phyloP scores from a whole-genome alignment of 768 basidiomycete species.

The Calocera viscosa region DNA sequence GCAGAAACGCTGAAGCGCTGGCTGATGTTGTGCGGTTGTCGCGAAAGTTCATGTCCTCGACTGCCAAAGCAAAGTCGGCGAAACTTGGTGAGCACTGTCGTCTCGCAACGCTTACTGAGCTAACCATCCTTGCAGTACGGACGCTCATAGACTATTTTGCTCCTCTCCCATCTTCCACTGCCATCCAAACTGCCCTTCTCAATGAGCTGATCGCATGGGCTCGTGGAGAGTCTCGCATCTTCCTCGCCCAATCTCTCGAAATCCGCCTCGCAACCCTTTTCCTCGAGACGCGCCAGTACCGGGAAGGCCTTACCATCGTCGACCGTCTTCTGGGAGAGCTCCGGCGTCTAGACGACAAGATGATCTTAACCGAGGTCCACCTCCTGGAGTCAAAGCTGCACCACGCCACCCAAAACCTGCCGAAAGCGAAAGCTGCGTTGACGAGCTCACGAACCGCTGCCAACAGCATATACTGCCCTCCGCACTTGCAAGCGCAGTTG shows the following conservation, averaged over 20 bases:
- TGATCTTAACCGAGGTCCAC: constrained; percentile 93
- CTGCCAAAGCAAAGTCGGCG: constrained; percentile 93
- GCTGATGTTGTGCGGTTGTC: constrained; percentile 78
- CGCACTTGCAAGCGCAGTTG: constrained; percentile 42
- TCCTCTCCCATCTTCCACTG: constrained; percentile 58
- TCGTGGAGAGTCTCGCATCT: constrained; percentile 80
- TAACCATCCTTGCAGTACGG: constrained; percentile 45
- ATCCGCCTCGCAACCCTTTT: constrained; percentile 65
- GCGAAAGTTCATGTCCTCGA: constrained; percentile 77
- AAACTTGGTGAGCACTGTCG: constrained; percentile 60
- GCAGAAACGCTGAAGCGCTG: constrained; percentile 70
- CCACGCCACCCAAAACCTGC: constrained; percentile 74
- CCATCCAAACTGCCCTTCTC: constrained; percentile 72
- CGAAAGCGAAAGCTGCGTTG: constrained; percentile 86
- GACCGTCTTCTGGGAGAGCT: constrained; percentile 83
- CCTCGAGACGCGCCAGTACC: constrained; percentile 63
- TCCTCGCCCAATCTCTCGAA: constrained; percentile 88
- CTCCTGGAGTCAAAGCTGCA: constrained; percentile 86
- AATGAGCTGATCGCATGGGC: constrained; percentile 90
- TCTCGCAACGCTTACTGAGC: constrained; percentile 8
- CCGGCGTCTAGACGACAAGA: constrained; percentile 89
- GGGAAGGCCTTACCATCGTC: constrained; percentile 66
- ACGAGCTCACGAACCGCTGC: constrained; percentile 88
- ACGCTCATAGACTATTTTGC: constrained; percentile 86
- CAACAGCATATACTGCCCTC: constrained; percentile 88